phyloP scores from a whole-genome alignment of 1,284 basidiomycete species.

The Sphagnurus paluster region DNA sequence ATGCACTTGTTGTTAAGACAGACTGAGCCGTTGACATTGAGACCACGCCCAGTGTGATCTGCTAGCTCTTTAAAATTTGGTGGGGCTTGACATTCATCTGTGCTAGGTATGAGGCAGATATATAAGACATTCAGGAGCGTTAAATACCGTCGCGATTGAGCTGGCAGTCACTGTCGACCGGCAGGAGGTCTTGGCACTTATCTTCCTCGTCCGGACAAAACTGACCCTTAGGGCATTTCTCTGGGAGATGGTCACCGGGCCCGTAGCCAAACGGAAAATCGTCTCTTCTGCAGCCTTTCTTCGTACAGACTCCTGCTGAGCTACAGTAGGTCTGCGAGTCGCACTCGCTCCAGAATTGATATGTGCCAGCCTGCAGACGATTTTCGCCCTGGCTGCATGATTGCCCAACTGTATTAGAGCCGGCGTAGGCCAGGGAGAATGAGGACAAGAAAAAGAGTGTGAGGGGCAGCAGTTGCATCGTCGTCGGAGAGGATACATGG shows the following conservation, averaged over 20 bases:
- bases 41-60: slow-evolving; percentile 55
- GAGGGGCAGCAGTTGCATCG: slow-evolving; percentile 35
- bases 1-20: slow-evolving; percentile 82
- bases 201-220: slow-evolving; percentile 89
- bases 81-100: slow-evolving; percentile 77
- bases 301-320: slow-evolving; percentile 52
- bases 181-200: slow-evolving; percentile 60
- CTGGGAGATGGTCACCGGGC: slow-evolving; percentile 48
- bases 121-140: not conserved
- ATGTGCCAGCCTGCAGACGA: slow-evolving; percentile 72
- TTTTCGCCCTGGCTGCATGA: slow-evolving; percentile 56
- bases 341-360: slow-evolving; percentile 78
- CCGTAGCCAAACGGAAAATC: slow-evolving; percentile 73
- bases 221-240: slow-evolving; percentile 56
- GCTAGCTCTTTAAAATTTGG: slow-evolving; percentile 63
- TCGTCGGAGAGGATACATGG: slow-evolving; percentile 11
- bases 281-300: slow-evolving; percentile 73
- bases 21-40: slow-evolving; percentile 80
- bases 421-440: slow-evolving; percentile 37
- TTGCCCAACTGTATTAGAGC: slow-evolving; percentile 43
- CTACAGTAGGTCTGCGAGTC: slow-evolving; percentile 70
- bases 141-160: slow-evolving; percentile 80
- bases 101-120: not conserved
- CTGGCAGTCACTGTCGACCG: slow-evolving; percentile 74
- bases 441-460: slow-evolving; percentile 41